Evolutionary conservation across 2,329 filamentous ascomycete genomes (phyloP).

Genomic region (Aspergillus floridensis): DNA sequence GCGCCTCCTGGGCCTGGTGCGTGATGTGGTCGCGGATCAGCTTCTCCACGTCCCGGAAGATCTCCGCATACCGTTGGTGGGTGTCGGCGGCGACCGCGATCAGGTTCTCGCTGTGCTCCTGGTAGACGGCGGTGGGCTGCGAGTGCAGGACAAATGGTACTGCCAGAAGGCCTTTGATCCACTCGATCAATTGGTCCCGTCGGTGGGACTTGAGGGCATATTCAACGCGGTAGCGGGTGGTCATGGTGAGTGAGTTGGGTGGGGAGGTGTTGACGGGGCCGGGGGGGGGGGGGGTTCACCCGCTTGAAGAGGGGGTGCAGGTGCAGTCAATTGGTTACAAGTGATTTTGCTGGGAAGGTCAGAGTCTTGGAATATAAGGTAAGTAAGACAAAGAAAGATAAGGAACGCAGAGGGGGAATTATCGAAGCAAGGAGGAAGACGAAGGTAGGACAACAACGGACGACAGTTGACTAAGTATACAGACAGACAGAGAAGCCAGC

Average conservation of each 20-base stretch:
- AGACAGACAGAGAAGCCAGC: background rate
- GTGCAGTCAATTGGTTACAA: background rate
- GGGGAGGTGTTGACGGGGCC: background rate
- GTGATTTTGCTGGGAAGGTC: background rate
- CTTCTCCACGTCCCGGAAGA: conserved; percentile 87
- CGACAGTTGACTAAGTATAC: background rate
- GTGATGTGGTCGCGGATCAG: conserved; percentile 89
- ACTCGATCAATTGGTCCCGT: conserved; percentile 88
- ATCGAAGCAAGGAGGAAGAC: background rate
- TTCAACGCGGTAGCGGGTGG: conserved; percentile 60
- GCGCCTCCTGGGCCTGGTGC: conserved; percentile 64
- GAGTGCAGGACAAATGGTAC: conserved; percentile 97
- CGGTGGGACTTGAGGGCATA: conserved; percentile 74
- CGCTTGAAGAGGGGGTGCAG: background rate
- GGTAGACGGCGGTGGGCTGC: conserved; percentile 84
- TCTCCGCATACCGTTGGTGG: conserved; percentile 87
- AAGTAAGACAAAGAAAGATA: background rate
- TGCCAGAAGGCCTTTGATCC: conserved; percentile 92
- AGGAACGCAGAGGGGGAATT: background rate
- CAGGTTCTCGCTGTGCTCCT: conserved; percentile 62
- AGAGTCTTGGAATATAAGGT: background rate
- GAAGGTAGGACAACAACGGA: background rate
- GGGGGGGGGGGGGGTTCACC: too few species aligned
- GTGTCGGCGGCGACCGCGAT: conserved; percentile 74
- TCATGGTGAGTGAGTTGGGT: conserved; percentile 39